Percentiles rank a stretch among this genome's conserved stretches.
Conservation (phyloP, 75 land plant genomes). For the Cupressus sempervirens region DNA sequence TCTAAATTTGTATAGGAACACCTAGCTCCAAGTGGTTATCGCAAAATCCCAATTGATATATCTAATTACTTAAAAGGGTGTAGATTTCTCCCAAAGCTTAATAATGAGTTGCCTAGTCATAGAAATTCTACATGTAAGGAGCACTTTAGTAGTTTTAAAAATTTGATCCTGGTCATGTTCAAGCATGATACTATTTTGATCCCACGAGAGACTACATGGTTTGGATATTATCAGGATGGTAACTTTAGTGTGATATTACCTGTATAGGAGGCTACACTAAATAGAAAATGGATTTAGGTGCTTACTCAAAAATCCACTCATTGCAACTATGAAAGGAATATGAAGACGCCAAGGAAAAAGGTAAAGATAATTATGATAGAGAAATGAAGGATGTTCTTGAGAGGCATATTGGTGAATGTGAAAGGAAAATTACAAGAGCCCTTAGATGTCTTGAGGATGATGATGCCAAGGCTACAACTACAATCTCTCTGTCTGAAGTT, state of each 20-base stretch:
- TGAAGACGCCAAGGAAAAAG: no score
- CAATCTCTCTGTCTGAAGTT: no score
- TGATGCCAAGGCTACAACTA: no score
- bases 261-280: constrained; percentile 78
- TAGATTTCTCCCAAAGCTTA: constrained; percentile 87
- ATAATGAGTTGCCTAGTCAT: constrained; percentile 66
- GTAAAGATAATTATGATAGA: no score
- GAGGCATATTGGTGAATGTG: no score
- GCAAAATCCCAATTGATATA: constrained; percentile 89
- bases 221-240: constrained; percentile 81
- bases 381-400: no score
- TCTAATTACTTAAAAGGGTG: constrained; percentile 60
- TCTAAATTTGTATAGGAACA: constrained; percentile 82
- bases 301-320: no score
- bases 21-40: constrained; percentile 87
- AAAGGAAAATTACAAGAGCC: no score
- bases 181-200: constrained; percentile 75
- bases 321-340: no score
- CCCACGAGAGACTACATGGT: constrained; percentile 90
- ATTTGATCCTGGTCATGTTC: constrained; percentile 83
- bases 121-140: constrained; percentile 80
- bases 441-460: no score
- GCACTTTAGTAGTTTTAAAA: constrained; percentile 66
- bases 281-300: no score
- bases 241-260: constrained; percentile 47